These are phyloP conservation scores for Rhodotorula sp. DNA, from an alignment of 1,284 basidiomycete species.

Conservation along the genomic window DNA sequence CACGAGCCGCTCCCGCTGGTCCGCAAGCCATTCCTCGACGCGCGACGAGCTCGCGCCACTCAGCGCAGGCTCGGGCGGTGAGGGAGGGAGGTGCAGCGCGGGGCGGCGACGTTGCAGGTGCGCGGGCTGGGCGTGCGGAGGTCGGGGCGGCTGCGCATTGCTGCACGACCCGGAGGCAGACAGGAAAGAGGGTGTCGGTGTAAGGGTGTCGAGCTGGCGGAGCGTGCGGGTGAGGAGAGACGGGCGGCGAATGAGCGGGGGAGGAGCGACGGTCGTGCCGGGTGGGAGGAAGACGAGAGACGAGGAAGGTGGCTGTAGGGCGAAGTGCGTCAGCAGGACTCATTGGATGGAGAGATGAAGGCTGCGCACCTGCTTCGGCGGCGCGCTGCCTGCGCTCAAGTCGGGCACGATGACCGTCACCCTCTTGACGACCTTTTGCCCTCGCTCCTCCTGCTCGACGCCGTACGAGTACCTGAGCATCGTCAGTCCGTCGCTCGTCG, in stretches of 20 bases:
- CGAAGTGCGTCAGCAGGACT: too few relatives aligned
- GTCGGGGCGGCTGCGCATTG: too few relatives aligned
- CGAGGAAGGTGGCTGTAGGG: neutral
- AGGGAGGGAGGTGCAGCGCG: too few relatives aligned
- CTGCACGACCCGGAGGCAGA: too few relatives aligned
- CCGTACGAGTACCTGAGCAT: constrained; percentile 7
- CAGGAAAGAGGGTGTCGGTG: too few relatives aligned
- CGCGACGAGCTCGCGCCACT: neutral
- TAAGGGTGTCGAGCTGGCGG: neutral
- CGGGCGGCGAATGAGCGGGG: neutral
- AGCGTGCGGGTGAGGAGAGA: neutral
- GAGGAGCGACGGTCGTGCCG: neutral
- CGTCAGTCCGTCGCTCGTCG: neutral
- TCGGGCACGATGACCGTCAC: constrained; percentile 21
- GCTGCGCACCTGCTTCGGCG: neutral
- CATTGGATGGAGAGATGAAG: too few relatives aligned
- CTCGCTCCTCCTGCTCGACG: constrained; percentile 8
- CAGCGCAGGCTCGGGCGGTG: too few relatives aligned
- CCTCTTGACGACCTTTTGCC: neutral
- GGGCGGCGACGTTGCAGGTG: too few relatives aligned
- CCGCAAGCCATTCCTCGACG: neutral
- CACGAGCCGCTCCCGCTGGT: neutral
- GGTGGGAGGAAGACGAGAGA: constrained; percentile 1
- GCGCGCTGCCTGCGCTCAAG: neutral
- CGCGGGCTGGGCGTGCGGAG: too few relatives aligned